A percentile compares a stretch with the other conserved stretches of the same genome.
Evolutionary conservation across 176 grass and related monocot genomes (phyloP).

Genomic region (Oryza nivara): DNA sequence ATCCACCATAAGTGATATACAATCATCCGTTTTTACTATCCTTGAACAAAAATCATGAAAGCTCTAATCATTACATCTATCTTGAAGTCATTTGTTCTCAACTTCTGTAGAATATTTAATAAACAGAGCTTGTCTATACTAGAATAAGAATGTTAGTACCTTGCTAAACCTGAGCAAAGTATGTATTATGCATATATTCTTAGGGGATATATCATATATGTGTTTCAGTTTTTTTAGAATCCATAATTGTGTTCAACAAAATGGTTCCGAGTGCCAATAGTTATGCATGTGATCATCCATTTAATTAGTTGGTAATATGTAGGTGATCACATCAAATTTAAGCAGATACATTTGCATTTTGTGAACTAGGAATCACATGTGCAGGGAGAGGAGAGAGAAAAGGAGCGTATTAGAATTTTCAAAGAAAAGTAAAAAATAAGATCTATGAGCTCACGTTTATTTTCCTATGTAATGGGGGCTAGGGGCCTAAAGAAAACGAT

Average conservation of each 20-base stretch:
- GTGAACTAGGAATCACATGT: background rate
- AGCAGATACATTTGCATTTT: background rate
- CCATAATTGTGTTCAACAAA: background rate
- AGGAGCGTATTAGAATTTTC: background rate
- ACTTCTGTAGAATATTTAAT: background rate
- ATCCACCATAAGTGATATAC: background rate
- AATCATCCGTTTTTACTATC: background rate
- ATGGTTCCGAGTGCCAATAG: background rate
- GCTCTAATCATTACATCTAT: background rate
- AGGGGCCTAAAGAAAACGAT: background rate
- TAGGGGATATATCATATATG: background rate
- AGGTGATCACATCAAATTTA: background rate
- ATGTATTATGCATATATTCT: background rate
- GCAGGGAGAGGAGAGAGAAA: background rate
- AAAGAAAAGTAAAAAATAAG: background rate
- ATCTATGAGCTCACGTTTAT: background rate
- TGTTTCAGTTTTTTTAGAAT: background rate
- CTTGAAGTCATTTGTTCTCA: background rate
- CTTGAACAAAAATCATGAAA: background rate
- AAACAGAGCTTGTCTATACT: background rate
- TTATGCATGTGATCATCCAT: background rate
- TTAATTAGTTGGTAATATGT: conserved; percentile 9
- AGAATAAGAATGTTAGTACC: background rate
- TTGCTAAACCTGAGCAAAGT: conserved; percentile 8
- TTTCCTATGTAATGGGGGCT: background rate